Evolutionary conservation across 2,329 filamentous ascomycete species (phyloP), one percentile per base, ranked within the genome.

Genomic region (Periconia sp.): DNA sequence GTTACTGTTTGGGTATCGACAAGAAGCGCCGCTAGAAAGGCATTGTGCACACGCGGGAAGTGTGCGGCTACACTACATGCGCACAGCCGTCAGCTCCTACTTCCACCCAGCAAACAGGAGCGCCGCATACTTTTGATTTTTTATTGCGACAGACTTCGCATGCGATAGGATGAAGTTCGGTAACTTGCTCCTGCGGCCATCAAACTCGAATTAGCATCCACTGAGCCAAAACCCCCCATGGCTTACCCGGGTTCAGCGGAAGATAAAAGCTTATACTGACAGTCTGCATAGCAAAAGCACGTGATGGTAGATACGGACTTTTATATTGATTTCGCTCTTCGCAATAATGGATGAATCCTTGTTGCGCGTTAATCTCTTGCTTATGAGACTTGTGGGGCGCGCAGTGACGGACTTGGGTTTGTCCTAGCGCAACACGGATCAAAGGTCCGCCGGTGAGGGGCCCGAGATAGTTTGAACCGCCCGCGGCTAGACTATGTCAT

Each of bases 121-220:
- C 6, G 30, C 17, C 6, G 14, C 40, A 19, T 52, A 66, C 63
- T 55, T 64, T 66, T 19, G 60, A 63, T 47, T 66, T 66, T 48
- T 65, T 66, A 49, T 58, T 63, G 31, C 64, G 58, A 49, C 64
- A 66, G 8, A 56, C 54, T 33, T 66, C 62, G 47, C 64, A 66
- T 5, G 64, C 60, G 27, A 66, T 65, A 17, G 64, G 62, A 54
- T 65, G 54, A 13, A 56, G 56, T 10, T 41, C 44, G 42, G 19
- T 44, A 18, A 43, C 23, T 42, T 61, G 57, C 15, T 61, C 49
- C 53, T 57, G 14, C 43, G 23, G 31, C 43, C 23, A 46, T 51
- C 46, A 47, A 13, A 9, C 15, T 44, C 50, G n/a, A 54, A n/a
- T 54, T 20, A 17, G 27, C 27, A 8, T 10, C 40, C 46, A 42